These are phyloP conservation scores for Sporisorium exsertum DNA, from an alignment of 1,284 basidiomycete genomes.

Conservation along the genomic window DNA sequence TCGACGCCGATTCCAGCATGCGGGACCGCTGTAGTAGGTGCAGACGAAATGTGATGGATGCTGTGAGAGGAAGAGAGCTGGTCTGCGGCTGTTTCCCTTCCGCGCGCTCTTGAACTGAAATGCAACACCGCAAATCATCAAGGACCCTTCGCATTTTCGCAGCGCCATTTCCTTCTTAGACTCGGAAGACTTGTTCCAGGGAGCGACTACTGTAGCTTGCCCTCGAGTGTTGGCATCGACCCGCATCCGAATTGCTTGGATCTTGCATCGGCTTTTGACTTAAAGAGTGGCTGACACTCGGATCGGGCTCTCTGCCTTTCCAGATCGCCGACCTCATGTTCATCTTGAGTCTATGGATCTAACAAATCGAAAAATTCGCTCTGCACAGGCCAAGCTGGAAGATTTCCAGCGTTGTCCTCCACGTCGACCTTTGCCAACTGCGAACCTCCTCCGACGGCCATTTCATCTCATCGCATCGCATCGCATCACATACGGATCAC, in stretches of 20 bases:
- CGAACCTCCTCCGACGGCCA: background rate
- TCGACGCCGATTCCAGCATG: too few relatives aligned
- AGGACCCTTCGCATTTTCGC: background rate
- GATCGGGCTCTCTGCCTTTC: background rate
- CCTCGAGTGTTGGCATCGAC: too few relatives aligned
- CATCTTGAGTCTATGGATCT: background rate
- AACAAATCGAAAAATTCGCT: background rate
- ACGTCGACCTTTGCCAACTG: background rate
- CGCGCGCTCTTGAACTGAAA: background rate
- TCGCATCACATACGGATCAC: background rate
- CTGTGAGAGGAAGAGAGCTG: background rate
- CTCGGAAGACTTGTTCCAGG: background rate
- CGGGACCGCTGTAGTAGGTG: too few relatives aligned
- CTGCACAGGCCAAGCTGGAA: conserved; percentile 1
- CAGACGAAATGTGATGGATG: too few relatives aligned
- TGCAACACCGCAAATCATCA: background rate
- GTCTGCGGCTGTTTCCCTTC: background rate
- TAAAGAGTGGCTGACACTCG: background rate
- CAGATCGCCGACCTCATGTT: background rate
- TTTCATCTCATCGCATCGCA: background rate
- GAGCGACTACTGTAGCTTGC: too few relatives aligned
- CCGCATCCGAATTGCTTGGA: background rate
- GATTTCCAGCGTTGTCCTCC: background rate
- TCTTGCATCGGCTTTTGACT: conserved; percentile 1
- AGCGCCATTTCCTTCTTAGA: background rate